phyloP scores from a whole-genome alignment of 2,329 filamentous ascomycete genomes.

The Talaromyces marneffei region DNA sequence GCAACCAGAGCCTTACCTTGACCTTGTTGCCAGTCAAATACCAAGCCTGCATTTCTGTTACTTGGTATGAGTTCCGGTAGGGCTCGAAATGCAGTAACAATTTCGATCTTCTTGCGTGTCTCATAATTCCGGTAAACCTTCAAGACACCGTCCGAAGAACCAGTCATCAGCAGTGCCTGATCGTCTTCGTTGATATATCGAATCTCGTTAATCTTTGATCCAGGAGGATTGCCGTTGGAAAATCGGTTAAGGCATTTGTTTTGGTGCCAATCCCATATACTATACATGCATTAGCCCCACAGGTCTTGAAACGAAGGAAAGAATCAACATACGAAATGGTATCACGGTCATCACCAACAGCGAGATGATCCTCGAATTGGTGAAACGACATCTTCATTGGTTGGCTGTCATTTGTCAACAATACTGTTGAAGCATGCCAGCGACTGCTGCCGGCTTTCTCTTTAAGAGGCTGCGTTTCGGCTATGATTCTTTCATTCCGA shows the following conservation, averaged over 20 bases:
- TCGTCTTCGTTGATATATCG: constrained; percentile 99
- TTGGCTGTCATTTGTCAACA: constrained; percentile 84
- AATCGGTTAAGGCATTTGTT: constrained; percentile 72
- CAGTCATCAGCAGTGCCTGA: constrained; percentile 87
- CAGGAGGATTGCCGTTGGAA: constrained; percentile 86
- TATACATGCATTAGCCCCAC: constrained; percentile 21
- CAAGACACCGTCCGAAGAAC: constrained; percentile 89
- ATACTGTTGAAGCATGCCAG: constrained; percentile 77
- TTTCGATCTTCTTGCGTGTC: constrained; percentile 65
- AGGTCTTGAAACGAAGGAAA: background rate
- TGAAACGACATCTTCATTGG: constrained; percentile 93
- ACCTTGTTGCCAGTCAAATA: constrained; percentile 99
- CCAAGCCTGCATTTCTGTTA: constrained; percentile 89
- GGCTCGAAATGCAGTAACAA: constrained; percentile 87
- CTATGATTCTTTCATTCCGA: constrained; percentile 85
- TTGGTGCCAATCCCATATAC: constrained; percentile 88
- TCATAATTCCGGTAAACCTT: constrained; percentile 93
- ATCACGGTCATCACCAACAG: constrained; percentile 88
- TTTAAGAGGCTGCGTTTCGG: constrained; percentile 90
- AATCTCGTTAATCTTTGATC: constrained; percentile 88
- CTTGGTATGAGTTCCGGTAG: constrained; percentile 90
- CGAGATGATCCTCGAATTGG: constrained; percentile 93
- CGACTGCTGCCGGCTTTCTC: constrained; percentile 75
- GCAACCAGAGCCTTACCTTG: constrained; percentile 91
- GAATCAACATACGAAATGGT: constrained; percentile 56